These are phyloP conservation scores for Alternaria sp. DNA, from an alignment of 2,329 filamentous ascomycete species.

Conservation along the genomic window DNA sequence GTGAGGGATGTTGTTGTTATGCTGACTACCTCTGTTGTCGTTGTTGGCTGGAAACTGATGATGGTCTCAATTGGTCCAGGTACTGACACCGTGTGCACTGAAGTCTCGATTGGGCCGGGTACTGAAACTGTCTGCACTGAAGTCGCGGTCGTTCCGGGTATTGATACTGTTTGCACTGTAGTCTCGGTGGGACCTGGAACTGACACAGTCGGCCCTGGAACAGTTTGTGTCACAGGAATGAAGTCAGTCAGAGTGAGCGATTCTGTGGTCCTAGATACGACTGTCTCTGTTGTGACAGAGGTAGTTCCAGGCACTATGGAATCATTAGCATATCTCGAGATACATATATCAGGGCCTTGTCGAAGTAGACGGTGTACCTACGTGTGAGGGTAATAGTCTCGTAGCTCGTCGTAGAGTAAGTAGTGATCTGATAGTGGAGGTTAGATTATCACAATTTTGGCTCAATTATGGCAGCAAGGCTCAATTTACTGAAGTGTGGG, in stretches of 20 bases:
- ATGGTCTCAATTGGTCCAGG: slow-evolving; percentile 7
- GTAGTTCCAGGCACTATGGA: slow-evolving; percentile 19
- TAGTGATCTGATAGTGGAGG: slow-evolving; percentile 3
- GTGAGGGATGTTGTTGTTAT: slow-evolving; percentile 12
- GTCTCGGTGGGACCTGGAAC: slow-evolving; percentile 31
- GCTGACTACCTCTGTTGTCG: slow-evolving; percentile 8
- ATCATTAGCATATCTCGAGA: background rate
- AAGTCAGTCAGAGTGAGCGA: slow-evolving; percentile 17
- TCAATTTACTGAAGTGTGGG: slow-evolving; percentile 17
- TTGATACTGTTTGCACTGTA: slow-evolving; percentile 4
- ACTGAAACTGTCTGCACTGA: slow-evolving; percentile 2
- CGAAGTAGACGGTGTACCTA: background rate
- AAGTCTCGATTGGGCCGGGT: slow-evolving; percentile 12
- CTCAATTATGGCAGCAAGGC: background rate
- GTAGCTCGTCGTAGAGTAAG: slow-evolving; percentile 12
- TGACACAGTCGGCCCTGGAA: slow-evolving; percentile 14
- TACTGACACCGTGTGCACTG: slow-evolving; percentile 1
- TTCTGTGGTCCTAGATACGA: slow-evolving; percentile 22
- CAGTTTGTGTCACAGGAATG: slow-evolving; percentile 15
- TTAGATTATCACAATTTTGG: background rate
- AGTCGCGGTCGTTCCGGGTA: slow-evolving; percentile 26
- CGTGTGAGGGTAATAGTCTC: slow-evolving; percentile 12
- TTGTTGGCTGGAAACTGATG: slow-evolving; percentile 14
- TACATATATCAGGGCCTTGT: background rate
- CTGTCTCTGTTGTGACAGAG: slow-evolving; percentile 21